Base-by-base conservation (phyloP, 176 grass and related monocot genomes). In the Alopecurus myosuroides region DNA sequence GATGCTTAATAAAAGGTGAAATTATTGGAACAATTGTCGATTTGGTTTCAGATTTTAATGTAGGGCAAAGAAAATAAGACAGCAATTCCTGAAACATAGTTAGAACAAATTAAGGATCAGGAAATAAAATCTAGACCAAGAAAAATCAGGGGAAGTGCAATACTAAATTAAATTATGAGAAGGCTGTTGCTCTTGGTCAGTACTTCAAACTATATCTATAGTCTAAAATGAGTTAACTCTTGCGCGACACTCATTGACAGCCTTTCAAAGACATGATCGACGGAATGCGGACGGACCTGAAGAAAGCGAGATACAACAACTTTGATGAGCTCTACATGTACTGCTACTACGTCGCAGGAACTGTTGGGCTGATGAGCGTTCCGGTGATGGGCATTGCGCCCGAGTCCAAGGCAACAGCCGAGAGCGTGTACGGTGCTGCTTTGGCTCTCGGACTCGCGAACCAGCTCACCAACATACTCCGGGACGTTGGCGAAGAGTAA, bases 301-400 rank as follows among this genome's bases (percentile, higher is more conserved):
- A 74, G n/a, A 98, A 92, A 83, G 85, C 89, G 0, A 94, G 97
- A 63, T 98, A 98, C 46, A 81, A 88, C 2, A 96, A 89, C 68
- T 98, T 98, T 0, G 93, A 98, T 2, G 97, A 98, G 86, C 88
- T 98, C 31, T 98, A 98, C 81, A 92, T 98, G 52, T 98, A 98
- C 81, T 98, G 93, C 85, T 98, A 98, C 85, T 98, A 98, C 5
- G 97, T 98, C 4, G 97, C 93, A 2, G 93, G 97, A 45, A 98
- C 91, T 0, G 97, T 98, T 0, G 97, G 93, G 11, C 51, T 98
- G 1, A 95, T 98, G 97, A 98, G 97, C 15, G 97, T 98, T 35
- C 97, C 97, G 1, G 91, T 98, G 42, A 98, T 98, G 97, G 97
- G 93, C 39, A 95, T 95, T 5, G 91, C 91, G 0, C 91, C 89